These are phyloP conservation scores for Tolypocladium sp. DNA, from an alignment of 2,329 filamentous ascomycete genomes.

Conservation along the genomic window DNA sequence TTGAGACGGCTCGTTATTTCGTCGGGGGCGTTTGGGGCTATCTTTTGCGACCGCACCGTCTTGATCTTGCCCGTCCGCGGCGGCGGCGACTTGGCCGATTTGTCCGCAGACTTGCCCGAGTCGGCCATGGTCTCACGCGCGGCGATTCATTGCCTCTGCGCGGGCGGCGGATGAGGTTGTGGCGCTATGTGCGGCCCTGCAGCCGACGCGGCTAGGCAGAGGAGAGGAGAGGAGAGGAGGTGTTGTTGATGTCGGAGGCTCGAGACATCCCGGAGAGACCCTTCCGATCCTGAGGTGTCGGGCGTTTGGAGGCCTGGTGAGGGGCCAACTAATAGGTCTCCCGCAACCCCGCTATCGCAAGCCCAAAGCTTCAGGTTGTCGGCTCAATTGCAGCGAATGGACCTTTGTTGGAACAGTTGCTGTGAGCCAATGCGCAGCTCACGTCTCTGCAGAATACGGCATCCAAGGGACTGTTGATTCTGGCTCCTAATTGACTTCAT, in stretches of 20 bases:
- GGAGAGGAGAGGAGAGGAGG: not conserved
- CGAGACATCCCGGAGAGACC: not conserved
- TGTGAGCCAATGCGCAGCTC: not conserved
- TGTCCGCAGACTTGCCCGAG: slow-evolving; percentile 21
- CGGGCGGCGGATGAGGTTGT: not conserved
- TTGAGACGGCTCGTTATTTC: slow-evolving; percentile 8
- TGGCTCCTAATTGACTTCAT: not conserved
- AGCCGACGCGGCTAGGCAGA: not conserved
- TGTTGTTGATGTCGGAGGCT: not conserved
- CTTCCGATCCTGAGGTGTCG: not conserved
- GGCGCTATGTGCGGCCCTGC: not conserved
- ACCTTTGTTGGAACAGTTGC: not conserved
- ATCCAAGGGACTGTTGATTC: not conserved
- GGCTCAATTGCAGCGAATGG: not conserved
- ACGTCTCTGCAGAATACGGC: not conserved
- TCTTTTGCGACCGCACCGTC: slow-evolving; percentile 45
- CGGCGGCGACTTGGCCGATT: slow-evolving; percentile 21
- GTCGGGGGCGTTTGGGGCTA: slow-evolving; percentile 23
- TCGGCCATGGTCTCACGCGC: slow-evolving; percentile 33
- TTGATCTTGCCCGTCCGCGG: slow-evolving; percentile 9
- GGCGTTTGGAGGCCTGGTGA: not conserved
- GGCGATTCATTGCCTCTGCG: slow-evolving; percentile 18
- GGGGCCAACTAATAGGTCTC: not conserved
- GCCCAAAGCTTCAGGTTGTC: not conserved
- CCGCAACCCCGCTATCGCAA: not conserved